Evolutionary conservation across 345 rosid species (phyloP), one percentile per base, ranked within the genome.

Genomic region (Eucalyptus marginata): DNA sequence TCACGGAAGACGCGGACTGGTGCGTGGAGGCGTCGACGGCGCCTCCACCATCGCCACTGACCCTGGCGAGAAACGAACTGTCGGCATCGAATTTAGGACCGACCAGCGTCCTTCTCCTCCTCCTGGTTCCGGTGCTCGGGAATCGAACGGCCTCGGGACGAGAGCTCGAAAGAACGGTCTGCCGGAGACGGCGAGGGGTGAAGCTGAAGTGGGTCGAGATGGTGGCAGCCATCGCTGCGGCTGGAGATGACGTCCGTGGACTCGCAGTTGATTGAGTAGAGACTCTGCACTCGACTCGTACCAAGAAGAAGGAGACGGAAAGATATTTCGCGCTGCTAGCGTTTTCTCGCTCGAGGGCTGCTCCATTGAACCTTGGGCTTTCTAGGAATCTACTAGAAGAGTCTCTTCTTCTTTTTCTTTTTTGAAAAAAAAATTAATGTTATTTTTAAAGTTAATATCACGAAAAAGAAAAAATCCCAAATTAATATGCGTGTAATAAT

Each of bases 1-100:
- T 94, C 93, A 97, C 97, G 92, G 93, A 89, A 87, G 94, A 80
- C 87, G 92, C 79, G 13, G 95, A 90, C 52, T 90, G 91, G 59
- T 92, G 4, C 91, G 90, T 36, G 27, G 80, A 52, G 2, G 91
- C 79, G 88, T 92, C 86, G 86, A 91, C 92, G 86, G 90, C 18
- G 49, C 92, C 93, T 83, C 89, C 89, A 51, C 91, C 96, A 80
- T 89, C 95, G 88, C 89, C 71, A 84, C 90, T 46, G 89, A 86
- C 92, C 87, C 92, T 90, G n/a, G 90, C 80, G 43, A 90, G 88
- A 2, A 91, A 89, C 52, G 88, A 47, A 89, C 92, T 54, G 64
- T 36, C 33, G 59, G 91, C 89, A 87, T 33, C 91, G 90, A 92
- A 36, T 88, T 79, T 51, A 87, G 92, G 49, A 86, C 86, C 1